phyloP scores from a whole-genome alignment of 805 yeast species.

The Barnettozyma populi region DNA sequence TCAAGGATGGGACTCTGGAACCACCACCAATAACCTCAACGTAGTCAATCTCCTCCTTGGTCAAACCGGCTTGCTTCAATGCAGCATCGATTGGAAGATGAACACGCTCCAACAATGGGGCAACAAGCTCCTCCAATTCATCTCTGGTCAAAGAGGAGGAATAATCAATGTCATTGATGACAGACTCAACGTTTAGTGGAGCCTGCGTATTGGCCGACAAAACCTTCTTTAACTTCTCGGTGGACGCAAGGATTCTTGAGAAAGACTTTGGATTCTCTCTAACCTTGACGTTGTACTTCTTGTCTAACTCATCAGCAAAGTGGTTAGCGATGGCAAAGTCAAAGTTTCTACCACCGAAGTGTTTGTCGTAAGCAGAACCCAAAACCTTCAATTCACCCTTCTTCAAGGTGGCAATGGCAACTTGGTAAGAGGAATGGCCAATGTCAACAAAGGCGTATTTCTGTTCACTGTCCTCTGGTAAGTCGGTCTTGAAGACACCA shows the following conservation, averaged over 20 bases:
- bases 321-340: constrained; percentile 92
- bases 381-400: constrained; percentile 93
- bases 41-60: constrained; percentile 72
- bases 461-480: constrained; percentile 91
- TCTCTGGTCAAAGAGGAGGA: constrained; percentile 85
- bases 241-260: constrained; percentile 84
- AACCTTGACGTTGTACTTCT: constrained; percentile 90
- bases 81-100: constrained; percentile 77
- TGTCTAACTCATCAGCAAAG: constrained; percentile 88
- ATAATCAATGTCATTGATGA: constrained; percentile 96
- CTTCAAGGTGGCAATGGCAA: constrained; percentile 84
- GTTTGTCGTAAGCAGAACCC: constrained; percentile 89
- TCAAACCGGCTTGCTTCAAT: constrained; percentile 69
- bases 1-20: constrained; percentile 93
- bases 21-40: constrained; percentile 98
- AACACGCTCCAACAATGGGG: constrained; percentile 75
- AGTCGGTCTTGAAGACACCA: constrained; percentile 96
- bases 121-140: constrained; percentile 83
- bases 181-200: constrained; percentile 91
- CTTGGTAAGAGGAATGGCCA: constrained; percentile 94
- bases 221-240: constrained; percentile 93
- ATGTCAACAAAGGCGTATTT: constrained; percentile 91
- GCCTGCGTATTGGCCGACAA: constrained; percentile 93
- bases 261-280: constrained; percentile 90
- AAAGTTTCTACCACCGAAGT: constrained; percentile 97